Evolutionary conservation across 306 rosid species (phyloP).

Genomic region (Phaseolus lunatus): DNA sequence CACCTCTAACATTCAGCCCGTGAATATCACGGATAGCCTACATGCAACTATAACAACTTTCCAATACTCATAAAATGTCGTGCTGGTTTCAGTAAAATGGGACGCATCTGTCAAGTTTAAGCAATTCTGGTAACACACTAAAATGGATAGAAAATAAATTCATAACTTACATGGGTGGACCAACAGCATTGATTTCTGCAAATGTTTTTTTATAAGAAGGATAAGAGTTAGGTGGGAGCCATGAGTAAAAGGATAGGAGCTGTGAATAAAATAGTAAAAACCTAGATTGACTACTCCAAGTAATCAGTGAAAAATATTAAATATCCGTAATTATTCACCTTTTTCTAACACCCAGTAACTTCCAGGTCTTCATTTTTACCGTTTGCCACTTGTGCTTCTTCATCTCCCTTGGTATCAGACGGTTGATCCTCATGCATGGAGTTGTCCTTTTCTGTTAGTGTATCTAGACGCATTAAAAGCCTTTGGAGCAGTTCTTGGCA

Average conservation of each 20-base stretch:
- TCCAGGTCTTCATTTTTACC: slow-evolving; percentile 26
- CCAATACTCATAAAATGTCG: background rate
- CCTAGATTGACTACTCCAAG: background rate
- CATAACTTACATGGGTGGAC: background rate
- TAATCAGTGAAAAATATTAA: background rate
- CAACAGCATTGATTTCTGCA: background rate
- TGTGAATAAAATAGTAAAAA: background rate
- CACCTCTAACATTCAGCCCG: background rate
- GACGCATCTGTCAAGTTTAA: background rate
- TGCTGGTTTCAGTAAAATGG: background rate
- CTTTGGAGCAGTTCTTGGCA: slow-evolving; percentile 87
- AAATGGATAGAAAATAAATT: background rate
- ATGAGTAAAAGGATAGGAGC: background rate
- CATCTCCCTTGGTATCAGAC: slow-evolving; percentile 39
- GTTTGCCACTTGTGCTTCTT: slow-evolving; percentile 42
- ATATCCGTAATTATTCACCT: background rate
- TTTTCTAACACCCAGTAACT: slow-evolving; percentile 31
- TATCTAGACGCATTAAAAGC: slow-evolving; percentile 57
- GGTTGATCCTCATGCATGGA: slow-evolving; percentile 37
- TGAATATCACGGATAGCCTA: background rate
- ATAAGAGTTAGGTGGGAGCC: background rate
- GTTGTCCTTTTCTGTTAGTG: slow-evolving; percentile 44
- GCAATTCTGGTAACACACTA: background rate
- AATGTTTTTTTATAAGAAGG: background rate
- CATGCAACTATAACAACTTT: background rate